Conservation (phyloP, 331 rosid species). For the Saraca asoca region DNA sequence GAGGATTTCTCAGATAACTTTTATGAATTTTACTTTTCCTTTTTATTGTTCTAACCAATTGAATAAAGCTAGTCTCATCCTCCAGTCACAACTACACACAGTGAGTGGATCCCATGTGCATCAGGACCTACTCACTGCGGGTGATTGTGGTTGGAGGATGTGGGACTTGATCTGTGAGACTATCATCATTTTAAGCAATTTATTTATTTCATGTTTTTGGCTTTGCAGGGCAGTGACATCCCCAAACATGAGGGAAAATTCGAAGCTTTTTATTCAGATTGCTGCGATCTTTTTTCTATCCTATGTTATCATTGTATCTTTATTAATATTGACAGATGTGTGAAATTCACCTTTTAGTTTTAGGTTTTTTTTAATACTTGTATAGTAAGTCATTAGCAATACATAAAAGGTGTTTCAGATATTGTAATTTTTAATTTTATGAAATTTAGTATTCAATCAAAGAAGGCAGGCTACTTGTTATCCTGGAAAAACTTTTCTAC, state of each 20-base stretch:
- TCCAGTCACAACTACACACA: too few species aligned
- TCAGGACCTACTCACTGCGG: too few species aligned
- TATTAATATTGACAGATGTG: constrained; percentile 83
- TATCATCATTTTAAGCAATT: too few species aligned
- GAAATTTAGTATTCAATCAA: neutral
- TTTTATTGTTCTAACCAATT: too few species aligned
- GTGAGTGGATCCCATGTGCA: too few species aligned
- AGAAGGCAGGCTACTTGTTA: neutral
- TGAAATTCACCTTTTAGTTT: constrained; percentile 30
- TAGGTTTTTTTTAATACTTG: neutral
- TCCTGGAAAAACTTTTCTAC: neutral
- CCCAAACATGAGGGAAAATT: constrained; percentile 97
- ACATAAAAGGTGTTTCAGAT: neutral
- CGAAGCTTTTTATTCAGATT: constrained; percentile 82
- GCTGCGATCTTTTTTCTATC: constrained; percentile 91
- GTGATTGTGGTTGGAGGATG: too few species aligned
- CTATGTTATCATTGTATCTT: constrained; percentile 92
- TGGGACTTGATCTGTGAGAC: too few species aligned
- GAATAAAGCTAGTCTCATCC: too few species aligned
- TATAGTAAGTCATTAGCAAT: neutral
- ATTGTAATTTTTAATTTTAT: neutral
- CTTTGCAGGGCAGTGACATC: constrained; percentile 92
- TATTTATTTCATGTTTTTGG: constrained; percentile 17
- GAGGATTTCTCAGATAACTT: too few species aligned
- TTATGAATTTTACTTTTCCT: too few species aligned